Percentiles rank a stretch among this genome's conserved stretches.
Evolutionary conservation across 2,329 filamentous ascomycete species (phyloP).

Genomic region (Cordyceps javanica): DNA sequence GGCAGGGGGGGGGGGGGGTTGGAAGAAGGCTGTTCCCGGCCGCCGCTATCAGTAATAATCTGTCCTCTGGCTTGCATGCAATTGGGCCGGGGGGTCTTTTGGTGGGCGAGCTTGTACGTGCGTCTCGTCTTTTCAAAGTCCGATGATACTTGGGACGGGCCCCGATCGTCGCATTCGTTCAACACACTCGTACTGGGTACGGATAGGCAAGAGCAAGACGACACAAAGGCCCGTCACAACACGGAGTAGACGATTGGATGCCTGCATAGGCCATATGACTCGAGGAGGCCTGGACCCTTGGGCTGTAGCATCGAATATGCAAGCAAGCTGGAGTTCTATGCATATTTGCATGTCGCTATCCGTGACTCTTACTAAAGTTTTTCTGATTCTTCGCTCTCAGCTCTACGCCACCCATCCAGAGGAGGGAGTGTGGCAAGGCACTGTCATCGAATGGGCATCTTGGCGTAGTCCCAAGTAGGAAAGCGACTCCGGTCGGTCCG

Average conservation of each 20-base stretch:
- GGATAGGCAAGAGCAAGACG: too few relatives aligned
- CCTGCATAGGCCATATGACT: background rate
- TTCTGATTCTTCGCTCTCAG: background rate
- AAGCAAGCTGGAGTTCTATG: background rate
- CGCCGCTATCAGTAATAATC: too few relatives aligned
- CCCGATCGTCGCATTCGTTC: too few relatives aligned
- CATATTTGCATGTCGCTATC: background rate
- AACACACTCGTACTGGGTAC: too few relatives aligned
- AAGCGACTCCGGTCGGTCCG: background rate
- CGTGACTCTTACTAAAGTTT: background rate
- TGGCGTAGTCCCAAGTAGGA: background rate
- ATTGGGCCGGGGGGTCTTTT: too few relatives aligned
- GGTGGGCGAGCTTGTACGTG: too few relatives aligned
- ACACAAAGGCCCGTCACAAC: background rate
- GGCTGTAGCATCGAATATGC: background rate
- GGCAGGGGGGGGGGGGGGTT: too few relatives aligned
- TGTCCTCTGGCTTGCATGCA: too few relatives aligned
- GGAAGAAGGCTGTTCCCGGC: too few relatives aligned
- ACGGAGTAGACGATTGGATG: background rate
- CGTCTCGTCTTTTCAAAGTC: too few relatives aligned
- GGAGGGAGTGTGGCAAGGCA: background rate
- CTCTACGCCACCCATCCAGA: background rate
- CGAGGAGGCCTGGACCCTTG: background rate
- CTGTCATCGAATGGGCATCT: background rate
- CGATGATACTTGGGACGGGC: too few relatives aligned